Evolutionary conservation across 2,329 filamentous ascomycete genomes (phyloP), one percentile per base, ranked within the genome.

Genomic region (Xylaria sp.): DNA sequence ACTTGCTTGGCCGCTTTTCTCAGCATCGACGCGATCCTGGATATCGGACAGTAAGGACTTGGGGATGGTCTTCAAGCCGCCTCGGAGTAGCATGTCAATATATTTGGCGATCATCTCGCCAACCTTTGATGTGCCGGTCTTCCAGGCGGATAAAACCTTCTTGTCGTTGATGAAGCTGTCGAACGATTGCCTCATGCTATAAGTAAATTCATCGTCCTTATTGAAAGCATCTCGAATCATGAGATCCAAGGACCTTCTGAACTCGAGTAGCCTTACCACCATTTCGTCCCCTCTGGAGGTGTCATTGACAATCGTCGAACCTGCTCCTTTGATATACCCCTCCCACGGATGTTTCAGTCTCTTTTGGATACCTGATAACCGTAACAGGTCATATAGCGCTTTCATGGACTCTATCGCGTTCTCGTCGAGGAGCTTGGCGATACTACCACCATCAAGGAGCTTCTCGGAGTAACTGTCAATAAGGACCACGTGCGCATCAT

Each of bases 61-160:
- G 1, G 90, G 91, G 7, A 95, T 82, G 0, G 89, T 88, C 71
- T 95, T 97, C 43, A 93, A 80, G 1, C 94, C 95, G 45, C 91
- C 91, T 50, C 92, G 87, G 26, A 99, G 81, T 18, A 99, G 79
- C 75, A 89, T 81, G 72, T 99, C 94, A 57, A 99, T 89, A 66
- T 97, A 92, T 73, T 97, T 97, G 24, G 94, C 95, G 63, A 97
- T 95, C 92, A 97, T 96, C 76, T 99, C 94, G 45, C 93, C 94
- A 13, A 96, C 91, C 78, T 96, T 97, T 17, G 92, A 91, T 51
- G 92, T 95, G 51, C 92, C 88, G 0, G 90, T 91, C 47, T 86
- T 85, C 83, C 89, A 93, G 4, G 85, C 87, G 4, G 85, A 78
- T 7, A 84, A 81, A 1, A 84, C 86, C 67, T 87, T 89, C 68